Percentiles rank a stretch among this genome's conserved stretches.
phyloP scores from a whole-genome alignment of 495 filamentous ascomycete species.

The Xylaria curta region DNA sequence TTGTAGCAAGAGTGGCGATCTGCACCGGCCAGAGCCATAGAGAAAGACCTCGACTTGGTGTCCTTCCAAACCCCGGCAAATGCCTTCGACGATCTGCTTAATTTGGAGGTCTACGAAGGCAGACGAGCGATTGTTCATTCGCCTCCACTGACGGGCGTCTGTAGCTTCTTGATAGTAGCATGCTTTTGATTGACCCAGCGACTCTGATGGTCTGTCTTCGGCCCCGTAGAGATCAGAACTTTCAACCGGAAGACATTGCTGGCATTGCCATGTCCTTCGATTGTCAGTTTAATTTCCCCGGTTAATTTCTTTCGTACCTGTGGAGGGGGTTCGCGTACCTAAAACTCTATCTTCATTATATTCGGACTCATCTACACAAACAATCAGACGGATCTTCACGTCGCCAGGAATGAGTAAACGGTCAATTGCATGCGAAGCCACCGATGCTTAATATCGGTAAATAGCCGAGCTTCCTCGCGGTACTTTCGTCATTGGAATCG shows the following conservation, averaged over 20 bases:
- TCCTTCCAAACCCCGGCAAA: background rate
- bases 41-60: constrained; percentile 12
- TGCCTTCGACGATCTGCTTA: constrained; percentile 3
- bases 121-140: background rate
- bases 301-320: no score
- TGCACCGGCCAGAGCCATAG: constrained; percentile 12
- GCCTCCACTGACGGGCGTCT: background rate
- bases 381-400: background rate
- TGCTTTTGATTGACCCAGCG: background rate
- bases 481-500: no score
- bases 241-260: constrained; percentile 11
- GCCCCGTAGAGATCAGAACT: background rate
- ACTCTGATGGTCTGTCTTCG: background rate
- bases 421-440: no score
- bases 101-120: background rate
- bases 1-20: background rate
- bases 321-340: background rate
- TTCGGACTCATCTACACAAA: constrained; percentile 3
- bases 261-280: constrained; percentile 8
- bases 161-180: background rate
- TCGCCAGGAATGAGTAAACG: no score
- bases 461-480: no score
- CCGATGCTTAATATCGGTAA: no score
- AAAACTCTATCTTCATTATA: background rate
- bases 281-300: background rate